A percentile compares a stretch with the other conserved stretches of the same genome.
phyloP scores from a whole-genome alignment of 2,329 filamentous ascomycete species.

The Pestalotiopsis sp. region DNA sequence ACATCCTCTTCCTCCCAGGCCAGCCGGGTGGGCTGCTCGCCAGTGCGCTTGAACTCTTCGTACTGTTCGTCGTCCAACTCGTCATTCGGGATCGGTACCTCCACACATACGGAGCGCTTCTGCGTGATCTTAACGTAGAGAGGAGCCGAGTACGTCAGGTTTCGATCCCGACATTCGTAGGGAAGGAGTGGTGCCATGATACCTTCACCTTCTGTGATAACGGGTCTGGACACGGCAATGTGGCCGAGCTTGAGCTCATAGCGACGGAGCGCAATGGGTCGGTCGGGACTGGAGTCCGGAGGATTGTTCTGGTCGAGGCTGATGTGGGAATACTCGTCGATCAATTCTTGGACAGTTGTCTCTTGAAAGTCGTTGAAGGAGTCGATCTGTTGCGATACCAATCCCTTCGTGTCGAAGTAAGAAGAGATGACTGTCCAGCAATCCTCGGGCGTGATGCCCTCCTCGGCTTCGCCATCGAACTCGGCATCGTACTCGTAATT shows the following conservation, averaged over 20 bases:
- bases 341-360: constrained; percentile 90
- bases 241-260: constrained; percentile 95
- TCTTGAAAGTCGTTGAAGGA: constrained; percentile 98
- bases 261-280: constrained; percentile 82
- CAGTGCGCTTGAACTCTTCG: constrained; percentile 54
- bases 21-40: constrained; percentile 59
- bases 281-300: constrained; percentile 63
- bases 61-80: constrained; percentile 70
- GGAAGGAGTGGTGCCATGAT: constrained; percentile 83
- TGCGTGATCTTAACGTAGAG: constrained; percentile 89
- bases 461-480: constrained; percentile 56
- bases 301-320: constrained; percentile 93
- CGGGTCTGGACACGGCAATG: constrained; percentile 84
- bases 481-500: constrained; percentile 70
- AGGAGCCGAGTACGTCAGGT: constrained; percentile 91
- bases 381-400: constrained; percentile 96
- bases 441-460: constrained; percentile 89
- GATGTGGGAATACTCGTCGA: constrained; percentile 87
- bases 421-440: constrained; percentile 98
- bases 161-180: constrained; percentile 93
- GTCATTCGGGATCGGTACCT: constrained; percentile 66
- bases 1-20: constrained; percentile 63
- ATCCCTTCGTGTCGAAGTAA: constrained; percentile 94
- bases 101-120: constrained; percentile 80
- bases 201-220: constrained; percentile 91